A percentile compares a stretch with the other conserved stretches of the same genome.
These are phyloP conservation scores for Pestalotiopsis sp. DNA, from an alignment of 2,329 filamentous ascomycete species.

Conservation along the genomic window DNA sequence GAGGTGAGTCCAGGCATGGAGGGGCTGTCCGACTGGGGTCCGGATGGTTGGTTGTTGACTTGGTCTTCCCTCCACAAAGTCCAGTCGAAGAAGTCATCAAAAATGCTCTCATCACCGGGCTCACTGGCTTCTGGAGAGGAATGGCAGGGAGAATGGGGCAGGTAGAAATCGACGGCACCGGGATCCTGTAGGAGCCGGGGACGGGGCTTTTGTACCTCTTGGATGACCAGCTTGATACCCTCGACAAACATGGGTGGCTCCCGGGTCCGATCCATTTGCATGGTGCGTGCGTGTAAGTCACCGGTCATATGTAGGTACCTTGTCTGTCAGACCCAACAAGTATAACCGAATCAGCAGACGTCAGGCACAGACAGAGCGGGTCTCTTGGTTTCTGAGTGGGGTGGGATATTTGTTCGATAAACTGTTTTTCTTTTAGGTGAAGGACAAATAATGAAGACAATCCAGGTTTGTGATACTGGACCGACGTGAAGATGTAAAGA, in stretches of 20 bases:
- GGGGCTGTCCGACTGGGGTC: slow-evolving; percentile 30
- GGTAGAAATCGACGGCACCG: slow-evolving; percentile 9
- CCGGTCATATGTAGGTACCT: slow-evolving; percentile 11
- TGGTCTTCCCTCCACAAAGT: slow-evolving; percentile 17
- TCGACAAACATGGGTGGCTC: slow-evolving; percentile 12
- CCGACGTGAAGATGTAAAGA: slow-evolving; percentile 6
- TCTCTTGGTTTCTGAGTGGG: slow-evolving; percentile 14
- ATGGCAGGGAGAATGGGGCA: slow-evolving; percentile 4
- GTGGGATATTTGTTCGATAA: slow-evolving; percentile 9
- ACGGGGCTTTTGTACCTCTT: slow-evolving; percentile 11
- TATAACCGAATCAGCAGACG: slow-evolving; percentile 12
- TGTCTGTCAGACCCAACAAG: slow-evolving; percentile 7
- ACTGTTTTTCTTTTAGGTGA: slow-evolving; percentile 7
- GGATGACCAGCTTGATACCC: slow-evolving; percentile 13
- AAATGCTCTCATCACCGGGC: not conserved
- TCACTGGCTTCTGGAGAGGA: slow-evolving; percentile 5
- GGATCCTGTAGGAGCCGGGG: slow-evolving; percentile 1
- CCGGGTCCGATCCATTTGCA: slow-evolving; percentile 7
- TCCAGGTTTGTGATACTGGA: slow-evolving; percentile 6
- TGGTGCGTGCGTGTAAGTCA: slow-evolving; percentile 17
- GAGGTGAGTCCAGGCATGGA: slow-evolving; percentile 35
- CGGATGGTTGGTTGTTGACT: slow-evolving; percentile 22
- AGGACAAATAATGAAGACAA: slow-evolving; percentile 15
- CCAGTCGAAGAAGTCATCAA: slow-evolving; percentile 12
- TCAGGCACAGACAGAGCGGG: slow-evolving; percentile 13